These are phyloP conservation scores for Aspergillus awamori DNA, from an alignment of 2,329 filamentous ascomycete species.

Conservation along the genomic window DNA sequence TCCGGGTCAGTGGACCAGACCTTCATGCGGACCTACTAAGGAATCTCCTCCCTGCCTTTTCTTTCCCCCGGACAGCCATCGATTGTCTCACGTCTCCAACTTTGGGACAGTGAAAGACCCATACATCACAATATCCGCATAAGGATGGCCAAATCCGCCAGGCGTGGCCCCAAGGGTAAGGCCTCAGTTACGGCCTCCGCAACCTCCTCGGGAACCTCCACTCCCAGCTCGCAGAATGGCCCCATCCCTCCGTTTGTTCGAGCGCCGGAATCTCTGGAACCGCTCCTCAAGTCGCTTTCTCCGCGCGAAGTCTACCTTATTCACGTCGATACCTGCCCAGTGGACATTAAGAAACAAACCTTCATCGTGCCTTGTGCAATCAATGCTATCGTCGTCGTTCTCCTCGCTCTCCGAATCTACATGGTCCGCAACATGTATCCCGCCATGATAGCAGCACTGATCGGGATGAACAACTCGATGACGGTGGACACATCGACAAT, in stretches of 20 bases:
- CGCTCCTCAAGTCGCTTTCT: constrained; percentile 69
- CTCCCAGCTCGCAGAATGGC: constrained; percentile 36
- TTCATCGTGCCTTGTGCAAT: constrained; percentile 78
- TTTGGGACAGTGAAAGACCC: too few species aligned
- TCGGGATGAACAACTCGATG: constrained; percentile 68
- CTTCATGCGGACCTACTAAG: too few species aligned
- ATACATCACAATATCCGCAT: too few species aligned
- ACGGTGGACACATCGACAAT: constrained; percentile 64
- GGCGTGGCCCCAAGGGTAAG: constrained; percentile 35
- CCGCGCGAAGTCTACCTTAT: constrained; percentile 76
- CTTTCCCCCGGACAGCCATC: too few species aligned
- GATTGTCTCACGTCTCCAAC: too few species aligned
- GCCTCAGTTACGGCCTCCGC: constrained; percentile 26
- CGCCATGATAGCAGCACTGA: constrained; percentile 62
- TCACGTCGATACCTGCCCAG: constrained; percentile 74
- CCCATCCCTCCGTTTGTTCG: constrained; percentile 69
- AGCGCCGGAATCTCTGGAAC: constrained; percentile 63
- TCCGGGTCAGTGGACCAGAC: too few species aligned
- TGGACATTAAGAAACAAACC: constrained; percentile 75
- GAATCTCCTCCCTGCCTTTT: too few species aligned
- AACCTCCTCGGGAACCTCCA: constrained; percentile 35
- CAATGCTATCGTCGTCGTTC: constrained; percentile 67
- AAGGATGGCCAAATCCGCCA: constrained; percentile 39
- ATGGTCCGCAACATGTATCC: constrained; percentile 74
- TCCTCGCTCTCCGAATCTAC: constrained; percentile 71